phyloP scores from a whole-genome alignment of 768 basidiomycete species.

The Xanthoconium stramineum region DNA sequence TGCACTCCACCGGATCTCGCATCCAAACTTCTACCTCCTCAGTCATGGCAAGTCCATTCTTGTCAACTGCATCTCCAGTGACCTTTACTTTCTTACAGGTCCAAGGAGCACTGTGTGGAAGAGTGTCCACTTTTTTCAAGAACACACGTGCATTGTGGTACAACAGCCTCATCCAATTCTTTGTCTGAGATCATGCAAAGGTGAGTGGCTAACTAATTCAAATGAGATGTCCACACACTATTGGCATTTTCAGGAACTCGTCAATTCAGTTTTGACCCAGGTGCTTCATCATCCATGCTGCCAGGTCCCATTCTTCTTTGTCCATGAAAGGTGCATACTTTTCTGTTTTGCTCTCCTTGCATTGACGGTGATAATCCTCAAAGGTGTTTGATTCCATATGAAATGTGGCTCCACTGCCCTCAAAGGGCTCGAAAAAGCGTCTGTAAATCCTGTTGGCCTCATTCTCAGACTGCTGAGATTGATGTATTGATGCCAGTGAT shows the following conservation, averaged over 20 bases:
- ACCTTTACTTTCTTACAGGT: background rate
- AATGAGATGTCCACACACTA: background rate
- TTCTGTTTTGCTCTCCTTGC: no score
- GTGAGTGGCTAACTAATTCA: background rate
- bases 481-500: no score
- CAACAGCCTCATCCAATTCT: background rate
- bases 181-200: background rate
- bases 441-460: no score
- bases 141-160: background rate
- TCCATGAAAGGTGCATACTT: background rate
- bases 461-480: no score
- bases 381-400: no score
- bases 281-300: background rate
- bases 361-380: no score
- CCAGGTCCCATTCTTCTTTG: background rate
- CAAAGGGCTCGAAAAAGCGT: no score
- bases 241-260: background rate
- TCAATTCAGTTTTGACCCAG: background rate
- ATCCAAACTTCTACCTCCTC: background rate
- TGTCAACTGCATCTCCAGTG: background rate
- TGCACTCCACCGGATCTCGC: background rate
- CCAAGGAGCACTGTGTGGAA: background rate
- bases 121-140: background rate
- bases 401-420: no score
- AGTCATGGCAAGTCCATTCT: background rate